Base-by-base conservation (phyloP, 192 early-diverging fungal genomes). In the Mortierella antarctica region DNA sequence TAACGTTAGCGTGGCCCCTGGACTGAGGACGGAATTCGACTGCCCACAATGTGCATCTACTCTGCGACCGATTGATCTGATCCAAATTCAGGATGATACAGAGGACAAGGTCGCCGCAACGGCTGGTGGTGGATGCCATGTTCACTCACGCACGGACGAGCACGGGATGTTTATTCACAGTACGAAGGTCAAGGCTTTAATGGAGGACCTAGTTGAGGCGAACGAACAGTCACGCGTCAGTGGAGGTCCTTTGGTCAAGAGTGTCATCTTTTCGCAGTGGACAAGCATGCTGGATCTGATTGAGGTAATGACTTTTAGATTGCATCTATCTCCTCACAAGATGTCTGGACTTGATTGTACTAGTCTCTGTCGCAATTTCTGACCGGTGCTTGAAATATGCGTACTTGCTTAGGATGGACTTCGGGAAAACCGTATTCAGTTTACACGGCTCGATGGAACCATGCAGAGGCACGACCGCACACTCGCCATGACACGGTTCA, bases 211-310 rank as follows among this genome's bases (percentile, higher is more conserved):
- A 21, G 57, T 68, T 20, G 54, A 70, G 48, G 62, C 71, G 57
- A 18, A 57, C 6, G 77, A 80, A n/a, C 39, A 68, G 31, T 49
- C 77, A 12, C 61, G 73, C 54, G 44, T 14, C 40, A 60, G 50
- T 10, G 51, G 73, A 6, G 40, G 51, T 31, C 53, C 67, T 23
- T 20, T 72, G 2, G 67, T 87, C 42, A 97, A 97, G 73, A 92
- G 89, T 49, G 94, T 99, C 8, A 92, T 99, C 0, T 99, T 98
- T 78, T 98, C 96, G 17, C 98, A 99, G 82, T 99, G 93, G 89
- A 98, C 96, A 1, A 85, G 82, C 20, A 92, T 97, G 87, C 88
- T 98, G 21, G 90, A 94, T 60, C 62, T 97, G 12, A 89, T 97
- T 46, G 89, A 92, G 72, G 82, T 84, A 84, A 71, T 17, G 1